phyloP scores from a whole-genome alignment of 305 asterid species.

The Euphrasia arctica region DNA sequence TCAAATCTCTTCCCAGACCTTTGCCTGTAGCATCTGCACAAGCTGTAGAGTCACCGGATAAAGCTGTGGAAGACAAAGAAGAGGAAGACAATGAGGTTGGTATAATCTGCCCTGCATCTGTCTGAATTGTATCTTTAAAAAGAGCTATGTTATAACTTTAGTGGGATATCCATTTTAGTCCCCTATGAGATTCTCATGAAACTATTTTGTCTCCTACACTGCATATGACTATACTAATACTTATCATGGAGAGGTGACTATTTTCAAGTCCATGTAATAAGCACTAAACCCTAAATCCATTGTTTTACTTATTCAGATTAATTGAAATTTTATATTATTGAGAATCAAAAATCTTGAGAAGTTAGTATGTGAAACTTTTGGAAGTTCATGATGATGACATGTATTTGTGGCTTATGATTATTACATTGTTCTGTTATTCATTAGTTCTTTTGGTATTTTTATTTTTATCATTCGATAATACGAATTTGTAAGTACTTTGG shows the following conservation, averaged over 20 bases:
- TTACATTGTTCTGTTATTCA: background rate
- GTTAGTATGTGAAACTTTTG: background rate
- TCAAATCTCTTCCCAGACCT: constrained; percentile 83
- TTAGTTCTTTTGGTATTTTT: background rate
- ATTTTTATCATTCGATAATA: constrained; percentile 9
- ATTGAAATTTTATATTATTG: background rate
- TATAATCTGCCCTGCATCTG: background rate
- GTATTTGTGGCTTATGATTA: background rate
- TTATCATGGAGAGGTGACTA: too few relatives aligned
- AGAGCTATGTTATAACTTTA: too few relatives aligned
- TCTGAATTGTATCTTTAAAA: background rate
- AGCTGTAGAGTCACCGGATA: constrained; percentile 44
- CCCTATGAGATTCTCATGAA: too few relatives aligned
- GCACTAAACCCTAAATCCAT: too few relatives aligned
- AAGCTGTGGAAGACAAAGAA: constrained; percentile 43
- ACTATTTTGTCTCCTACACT: too few relatives aligned
- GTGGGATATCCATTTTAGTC: too few relatives aligned
- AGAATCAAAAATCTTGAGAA: background rate
- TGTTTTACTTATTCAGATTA: too few relatives aligned
- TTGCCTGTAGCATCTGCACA: constrained; percentile 57
- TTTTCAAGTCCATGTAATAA: too few relatives aligned
- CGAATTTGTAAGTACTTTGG: constrained; percentile 17
- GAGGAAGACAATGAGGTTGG: constrained; percentile 69
- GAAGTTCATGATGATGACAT: background rate
- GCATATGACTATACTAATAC: too few relatives aligned